Evolutionary conservation across 1,139 yeast species (phyloP).

Genomic region (Taiozyma sp.): DNA sequence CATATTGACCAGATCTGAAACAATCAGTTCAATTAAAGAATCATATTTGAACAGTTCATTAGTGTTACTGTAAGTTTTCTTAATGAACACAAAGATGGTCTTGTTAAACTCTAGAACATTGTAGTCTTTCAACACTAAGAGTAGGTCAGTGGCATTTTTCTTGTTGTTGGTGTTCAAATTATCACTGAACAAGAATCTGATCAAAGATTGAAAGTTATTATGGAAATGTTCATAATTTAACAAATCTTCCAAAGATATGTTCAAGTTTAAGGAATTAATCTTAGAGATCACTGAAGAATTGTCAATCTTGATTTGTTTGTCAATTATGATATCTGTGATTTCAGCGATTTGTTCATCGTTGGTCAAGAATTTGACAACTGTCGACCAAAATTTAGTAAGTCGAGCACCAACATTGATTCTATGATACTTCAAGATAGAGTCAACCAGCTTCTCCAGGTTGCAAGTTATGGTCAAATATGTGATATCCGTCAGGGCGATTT

Average conservation of each 20-base stretch:
- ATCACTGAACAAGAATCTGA: constrained; percentile 15
- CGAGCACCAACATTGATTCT: constrained; percentile 1
- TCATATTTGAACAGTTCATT: constrained; percentile 24
- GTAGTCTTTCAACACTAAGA: constrained; percentile 24
- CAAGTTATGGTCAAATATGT: constrained; percentile 10
- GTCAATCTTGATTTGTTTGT: constrained; percentile 4
- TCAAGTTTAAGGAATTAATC: constrained; percentile 4
- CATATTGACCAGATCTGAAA: constrained; percentile 33
- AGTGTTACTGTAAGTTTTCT: constrained; percentile 22
- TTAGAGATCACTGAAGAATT: constrained; percentile 1
- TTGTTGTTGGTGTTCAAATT: constrained; percentile 3
- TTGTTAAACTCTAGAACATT: constrained; percentile 28
- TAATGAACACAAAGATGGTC: constrained; percentile 21
- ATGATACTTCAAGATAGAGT: constrained; percentile 8
- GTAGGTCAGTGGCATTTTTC: constrained; percentile 13
- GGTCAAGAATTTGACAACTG: neutral
- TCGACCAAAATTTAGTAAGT: constrained; percentile 8
- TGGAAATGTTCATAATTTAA: constrained; percentile 12
- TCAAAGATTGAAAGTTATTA: constrained; percentile 18
- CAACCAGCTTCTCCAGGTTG: constrained; percentile 9
- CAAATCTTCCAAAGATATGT: constrained; percentile 11
- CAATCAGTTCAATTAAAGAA: constrained; percentile 27
- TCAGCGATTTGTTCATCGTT: constrained; percentile 8
- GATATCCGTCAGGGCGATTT: constrained; percentile 32
- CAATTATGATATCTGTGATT: constrained; percentile 2